These are phyloP conservation scores for Eucalyptus cloeziana DNA, from an alignment of 345 rosid genomes.

Conservation along the genomic window DNA sequence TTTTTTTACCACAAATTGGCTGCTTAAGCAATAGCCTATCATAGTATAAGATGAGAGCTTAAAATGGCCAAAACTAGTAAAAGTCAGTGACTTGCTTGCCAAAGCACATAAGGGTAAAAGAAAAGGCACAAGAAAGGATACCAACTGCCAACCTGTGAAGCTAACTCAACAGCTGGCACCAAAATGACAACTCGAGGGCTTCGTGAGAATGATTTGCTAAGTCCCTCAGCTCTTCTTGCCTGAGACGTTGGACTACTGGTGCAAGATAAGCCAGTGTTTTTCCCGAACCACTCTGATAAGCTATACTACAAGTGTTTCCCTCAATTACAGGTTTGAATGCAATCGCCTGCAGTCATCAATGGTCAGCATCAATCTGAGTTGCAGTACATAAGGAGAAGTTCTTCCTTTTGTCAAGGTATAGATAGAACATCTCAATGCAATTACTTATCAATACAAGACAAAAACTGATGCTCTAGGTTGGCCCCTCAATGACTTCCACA, in stretches of 20 bases:
- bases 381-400: not conserved
- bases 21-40: not conserved
- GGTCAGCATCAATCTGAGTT: not conserved
- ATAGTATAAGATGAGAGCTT: not conserved
- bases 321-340: conserved; percentile 59
- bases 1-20: not conserved
- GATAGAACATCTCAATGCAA: not conserved
- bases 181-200: conserved; percentile 69
- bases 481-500: too few relatives aligned
- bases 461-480: too few relatives aligned
- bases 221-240: conserved; percentile 79
- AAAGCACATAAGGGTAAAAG: not conserved
- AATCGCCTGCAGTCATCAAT: conserved; percentile 53
- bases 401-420: not conserved
- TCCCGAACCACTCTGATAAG: conserved; percentile 97
- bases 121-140: not conserved
- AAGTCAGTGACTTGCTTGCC: not conserved
- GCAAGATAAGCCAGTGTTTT: conserved; percentile 84
- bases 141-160: conserved; percentile 57
- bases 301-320: conserved; percentile 74
- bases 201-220: conserved; percentile 32
- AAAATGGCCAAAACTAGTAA: not conserved
- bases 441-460: too few relatives aligned
- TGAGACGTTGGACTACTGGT: conserved; percentile 70
- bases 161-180: conserved; percentile 89